A percentile compares a stretch with the other conserved stretches of the same genome.
Conservation (phyloP, 2,329 filamentous ascomycete genomes). For the Penicillium janthinellum region DNA sequence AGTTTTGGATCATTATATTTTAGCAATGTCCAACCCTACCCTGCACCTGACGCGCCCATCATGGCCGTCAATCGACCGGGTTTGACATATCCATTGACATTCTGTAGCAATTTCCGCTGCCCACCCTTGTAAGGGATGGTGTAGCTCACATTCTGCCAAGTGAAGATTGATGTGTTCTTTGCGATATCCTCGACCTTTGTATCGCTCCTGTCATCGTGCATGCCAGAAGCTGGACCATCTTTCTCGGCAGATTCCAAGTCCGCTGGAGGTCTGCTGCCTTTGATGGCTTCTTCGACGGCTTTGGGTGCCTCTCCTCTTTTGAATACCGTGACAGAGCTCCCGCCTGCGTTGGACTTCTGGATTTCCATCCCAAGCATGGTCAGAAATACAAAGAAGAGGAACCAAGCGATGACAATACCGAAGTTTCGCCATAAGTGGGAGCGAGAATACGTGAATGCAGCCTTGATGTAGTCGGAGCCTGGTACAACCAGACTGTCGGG, state of each 20-base stretch:
- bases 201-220: slow-evolving; percentile 20
- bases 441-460: slow-evolving; percentile 57
- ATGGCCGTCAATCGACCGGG: slow-evolving; percentile 76
- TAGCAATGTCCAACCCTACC: slow-evolving; percentile 26
- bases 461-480: slow-evolving; percentile 59
- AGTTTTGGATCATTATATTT: background rate
- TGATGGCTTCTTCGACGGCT: slow-evolving; percentile 58
- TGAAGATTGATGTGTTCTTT: slow-evolving; percentile 71
- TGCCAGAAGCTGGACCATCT: slow-evolving; percentile 15
- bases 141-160: slow-evolving; percentile 85
- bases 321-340: slow-evolving; percentile 79
- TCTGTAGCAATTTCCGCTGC: slow-evolving; percentile 54
- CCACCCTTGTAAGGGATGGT: slow-evolving; percentile 53
- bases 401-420: slow-evolving; percentile 75
- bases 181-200: slow-evolving; percentile 54
- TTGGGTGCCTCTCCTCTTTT: slow-evolving; percentile 66
- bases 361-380: slow-evolving; percentile 80
- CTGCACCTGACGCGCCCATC: slow-evolving; percentile 73
- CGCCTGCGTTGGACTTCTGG: slow-evolving; percentile 75
- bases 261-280: slow-evolving; percentile 44
- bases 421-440: slow-evolving; percentile 71
- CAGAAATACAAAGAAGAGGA: slow-evolving; percentile 71
- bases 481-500: slow-evolving; percentile 56
- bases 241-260: slow-evolving; percentile 56
- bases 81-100: slow-evolving; percentile 71